Evolutionary conservation across 768 basidiomycete genomes (phyloP).

Genomic region (Xanthoconium stramineum): DNA sequence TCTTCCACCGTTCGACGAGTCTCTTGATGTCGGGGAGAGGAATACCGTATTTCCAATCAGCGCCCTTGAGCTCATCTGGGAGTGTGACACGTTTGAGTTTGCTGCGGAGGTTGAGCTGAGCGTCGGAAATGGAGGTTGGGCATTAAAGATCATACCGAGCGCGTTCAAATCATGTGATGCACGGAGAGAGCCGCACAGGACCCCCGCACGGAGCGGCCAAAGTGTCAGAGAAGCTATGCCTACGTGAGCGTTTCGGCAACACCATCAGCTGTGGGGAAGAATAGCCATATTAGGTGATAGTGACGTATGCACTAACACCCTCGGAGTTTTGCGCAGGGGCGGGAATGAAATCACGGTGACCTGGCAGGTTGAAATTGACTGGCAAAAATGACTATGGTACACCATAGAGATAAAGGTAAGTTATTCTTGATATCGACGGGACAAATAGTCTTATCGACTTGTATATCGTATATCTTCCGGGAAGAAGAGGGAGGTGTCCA

Average conservation of each 20-base stretch:
- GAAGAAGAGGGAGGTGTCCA: too few relatives aligned
- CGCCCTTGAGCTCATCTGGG: slow-evolving; percentile 58
- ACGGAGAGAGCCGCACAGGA: not conserved
- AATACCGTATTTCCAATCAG: slow-evolving; percentile 48
- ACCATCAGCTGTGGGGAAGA: slow-evolving; percentile 1
- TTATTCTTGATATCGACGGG: too few relatives aligned
- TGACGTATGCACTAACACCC: slow-evolving; percentile 3
- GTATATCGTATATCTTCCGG: too few relatives aligned
- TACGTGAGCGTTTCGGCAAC: not conserved
- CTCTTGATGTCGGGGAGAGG: slow-evolving; percentile 49
- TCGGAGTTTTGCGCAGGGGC: not conserved
- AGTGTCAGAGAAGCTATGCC: not conserved
- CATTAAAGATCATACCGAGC: too few relatives aligned
- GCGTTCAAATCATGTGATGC: too few relatives aligned
- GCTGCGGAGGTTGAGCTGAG: slow-evolving; percentile 37
- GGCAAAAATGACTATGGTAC: too few relatives aligned
- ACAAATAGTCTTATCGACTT: too few relatives aligned
- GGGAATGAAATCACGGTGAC: not conserved
- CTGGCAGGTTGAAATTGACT: not conserved
- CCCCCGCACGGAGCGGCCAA: not conserved
- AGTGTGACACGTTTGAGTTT: slow-evolving; percentile 49
- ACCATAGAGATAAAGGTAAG: not conserved
- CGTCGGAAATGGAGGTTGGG: slow-evolving; percentile 42
- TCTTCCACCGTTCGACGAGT: slow-evolving; percentile 48
- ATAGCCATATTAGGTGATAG: not conserved